Evolutionary conservation across 1,284 basidiomycete genomes (phyloP).

Genomic region (Apiotrichum montevideense): DNA sequence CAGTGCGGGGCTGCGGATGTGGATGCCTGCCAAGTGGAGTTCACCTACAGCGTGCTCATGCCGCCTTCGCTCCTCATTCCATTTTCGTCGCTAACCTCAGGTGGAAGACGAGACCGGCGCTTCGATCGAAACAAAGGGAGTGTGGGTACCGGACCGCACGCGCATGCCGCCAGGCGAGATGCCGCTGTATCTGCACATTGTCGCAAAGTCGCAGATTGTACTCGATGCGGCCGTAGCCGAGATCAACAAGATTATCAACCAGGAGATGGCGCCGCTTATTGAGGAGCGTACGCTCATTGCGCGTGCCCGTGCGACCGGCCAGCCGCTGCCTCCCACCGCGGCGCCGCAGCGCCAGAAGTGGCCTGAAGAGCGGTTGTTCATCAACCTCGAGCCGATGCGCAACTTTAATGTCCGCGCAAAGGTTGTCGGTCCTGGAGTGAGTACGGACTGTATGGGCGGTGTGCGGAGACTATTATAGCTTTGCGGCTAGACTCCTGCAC

Average conservation of each 20-base stretch:
- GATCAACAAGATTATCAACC: constrained; percentile 75
- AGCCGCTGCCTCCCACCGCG: constrained; percentile 24
- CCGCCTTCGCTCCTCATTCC: too few species aligned
- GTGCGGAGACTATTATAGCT: too few species aligned
- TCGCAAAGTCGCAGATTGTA: constrained; percentile 70
- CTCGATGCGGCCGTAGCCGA: constrained; percentile 75
- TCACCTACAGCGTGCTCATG: too few species aligned
- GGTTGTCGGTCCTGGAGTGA: constrained; percentile 85
- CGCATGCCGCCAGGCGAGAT: constrained; percentile 89
- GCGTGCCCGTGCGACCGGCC: constrained; percentile 41
- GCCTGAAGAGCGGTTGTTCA: constrained; percentile 87
- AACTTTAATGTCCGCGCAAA: constrained; percentile 98
- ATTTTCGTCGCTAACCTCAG: constrained; percentile 46
- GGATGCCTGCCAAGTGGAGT: too few species aligned
- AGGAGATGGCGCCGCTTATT: constrained; percentile 81
- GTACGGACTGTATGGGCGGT: constrained; percentile 27
- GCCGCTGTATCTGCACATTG: constrained; percentile 88
- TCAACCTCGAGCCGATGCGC: constrained; percentile 79
- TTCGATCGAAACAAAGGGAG: constrained; percentile 81
- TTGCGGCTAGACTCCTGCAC: too few species aligned
- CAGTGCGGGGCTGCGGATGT: too few species aligned
- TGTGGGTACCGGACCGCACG: constrained; percentile 85
- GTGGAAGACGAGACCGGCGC: constrained; percentile 86
- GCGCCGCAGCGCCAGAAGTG: constrained; percentile 62
- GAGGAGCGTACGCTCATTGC: constrained; percentile 62